Percentiles rank a stretch among this genome's conserved stretches.
These are phyloP conservation scores for Sphagnum magellanicum DNA, from an alignment of 228 moss, liverwort and hornwort species.

Conservation along the genomic window DNA sequence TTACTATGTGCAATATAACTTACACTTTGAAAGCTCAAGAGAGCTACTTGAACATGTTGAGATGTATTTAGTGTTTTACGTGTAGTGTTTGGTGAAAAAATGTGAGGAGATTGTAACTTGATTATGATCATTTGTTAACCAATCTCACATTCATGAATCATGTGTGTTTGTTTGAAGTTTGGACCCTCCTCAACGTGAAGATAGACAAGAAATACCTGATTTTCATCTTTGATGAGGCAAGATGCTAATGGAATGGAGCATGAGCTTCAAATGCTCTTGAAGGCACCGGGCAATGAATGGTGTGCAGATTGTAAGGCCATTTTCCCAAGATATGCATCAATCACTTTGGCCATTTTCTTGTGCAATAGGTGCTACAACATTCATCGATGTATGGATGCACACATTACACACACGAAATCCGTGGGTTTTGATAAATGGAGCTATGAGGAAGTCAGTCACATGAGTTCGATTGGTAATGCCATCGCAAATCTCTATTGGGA, in stretches of 20 bases:
- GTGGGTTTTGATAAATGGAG: constrained; percentile 70
- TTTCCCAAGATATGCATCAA: constrained; percentile 58
- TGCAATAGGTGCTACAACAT: constrained; percentile 71
- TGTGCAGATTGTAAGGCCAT: constrained; percentile 63
- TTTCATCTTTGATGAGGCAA: too few relatives aligned
- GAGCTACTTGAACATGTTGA: too few relatives aligned
- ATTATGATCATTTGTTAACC: too few relatives aligned
- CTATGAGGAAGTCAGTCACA: constrained; percentile 41
- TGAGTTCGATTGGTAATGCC: constrained; percentile 53
- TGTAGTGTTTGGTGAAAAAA: too few relatives aligned
- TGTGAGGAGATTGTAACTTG: too few relatives aligned
- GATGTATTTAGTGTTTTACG: too few relatives aligned
- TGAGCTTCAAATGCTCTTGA: constrained; percentile 41
- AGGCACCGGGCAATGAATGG: constrained; percentile 31
- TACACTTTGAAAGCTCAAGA: too few relatives aligned
- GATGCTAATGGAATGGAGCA: constrained; percentile 23
- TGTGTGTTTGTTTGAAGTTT: too few relatives aligned
- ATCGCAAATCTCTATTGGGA: constrained; percentile 62
- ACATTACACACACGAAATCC: constrained; percentile 64
- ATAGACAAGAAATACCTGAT: too few relatives aligned
- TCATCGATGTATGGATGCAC: constrained; percentile 51
- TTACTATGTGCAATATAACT: too few relatives aligned
- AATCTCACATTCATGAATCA: too few relatives aligned
- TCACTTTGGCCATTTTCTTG: constrained; percentile 47
- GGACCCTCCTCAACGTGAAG: too few relatives aligned